A percentile compares a stretch with the other conserved stretches of the same genome.
Conservation (phyloP, 176 grass and related monocot species). For the Eragrostis nindensis region DNA sequence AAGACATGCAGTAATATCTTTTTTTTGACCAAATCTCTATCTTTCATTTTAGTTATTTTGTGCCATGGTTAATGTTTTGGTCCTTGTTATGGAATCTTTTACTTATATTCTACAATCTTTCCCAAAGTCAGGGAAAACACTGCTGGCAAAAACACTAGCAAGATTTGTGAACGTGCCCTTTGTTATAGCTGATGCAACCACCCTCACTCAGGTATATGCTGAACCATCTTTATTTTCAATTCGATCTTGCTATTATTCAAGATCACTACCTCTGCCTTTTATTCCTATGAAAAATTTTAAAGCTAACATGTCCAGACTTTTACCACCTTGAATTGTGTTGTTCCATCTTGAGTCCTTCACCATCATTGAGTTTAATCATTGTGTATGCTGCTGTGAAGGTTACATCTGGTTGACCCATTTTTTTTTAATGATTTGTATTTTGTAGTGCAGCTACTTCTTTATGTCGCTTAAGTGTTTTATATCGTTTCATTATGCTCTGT, state of each 20-base stretch:
- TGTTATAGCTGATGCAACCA: constrained; percentile 75
- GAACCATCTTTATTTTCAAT: constrained; percentile 21
- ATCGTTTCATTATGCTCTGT: no score
- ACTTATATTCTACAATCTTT: constrained; percentile 63
- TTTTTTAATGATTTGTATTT: no score
- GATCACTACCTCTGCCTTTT: neutral
- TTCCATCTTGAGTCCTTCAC: no score
- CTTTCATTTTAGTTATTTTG: constrained; percentile 26
- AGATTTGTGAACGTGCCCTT: constrained; percentile 78
- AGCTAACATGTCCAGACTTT: no score
- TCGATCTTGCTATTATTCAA: neutral
- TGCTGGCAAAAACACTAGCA: constrained; percentile 83
- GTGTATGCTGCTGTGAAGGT: no score
- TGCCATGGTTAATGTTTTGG: constrained; percentile 16
- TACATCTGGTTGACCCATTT: no score
- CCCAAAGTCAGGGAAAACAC: constrained; percentile 82
- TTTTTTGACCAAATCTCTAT: neutral
- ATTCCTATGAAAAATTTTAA: constrained; percentile 2
- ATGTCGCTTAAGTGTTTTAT: no score
- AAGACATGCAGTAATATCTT: neutral
- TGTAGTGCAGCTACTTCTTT: no score
- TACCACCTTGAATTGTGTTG: no score
- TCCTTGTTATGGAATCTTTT: constrained; percentile 8
- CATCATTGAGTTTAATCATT: no score
- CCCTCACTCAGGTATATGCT: constrained; percentile 66